phyloP scores from a whole-genome alignment of 1,284 basidiomycete genomes.

The Ceratobasidium theobromae region DNA sequence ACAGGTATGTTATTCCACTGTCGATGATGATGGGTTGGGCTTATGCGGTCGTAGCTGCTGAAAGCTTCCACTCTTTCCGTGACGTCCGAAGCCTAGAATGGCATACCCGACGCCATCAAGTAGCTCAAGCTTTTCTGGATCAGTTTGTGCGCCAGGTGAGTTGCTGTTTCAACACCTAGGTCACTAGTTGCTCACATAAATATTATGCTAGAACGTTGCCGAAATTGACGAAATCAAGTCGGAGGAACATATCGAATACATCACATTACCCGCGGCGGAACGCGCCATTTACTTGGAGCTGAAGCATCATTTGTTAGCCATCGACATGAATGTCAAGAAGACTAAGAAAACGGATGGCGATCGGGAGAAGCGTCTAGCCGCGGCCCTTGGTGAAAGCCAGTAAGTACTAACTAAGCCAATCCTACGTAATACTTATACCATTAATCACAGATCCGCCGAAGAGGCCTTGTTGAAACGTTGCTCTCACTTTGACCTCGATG shows the following conservation, averaged over 20 bases:
- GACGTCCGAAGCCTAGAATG: slow-evolving; percentile 90
- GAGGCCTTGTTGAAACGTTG: slow-evolving; percentile 91
- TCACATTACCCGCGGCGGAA: slow-evolving; percentile 87
- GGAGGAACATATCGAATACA: slow-evolving; percentile 63
- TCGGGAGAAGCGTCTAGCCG: slow-evolving; percentile 82
- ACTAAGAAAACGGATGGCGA: slow-evolving; percentile 88
- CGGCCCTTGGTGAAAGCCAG: slow-evolving; percentile 87
- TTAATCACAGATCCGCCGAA: slow-evolving; percentile 66
- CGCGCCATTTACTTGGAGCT: slow-evolving; percentile 93
- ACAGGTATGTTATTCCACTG: slow-evolving; percentile 58
- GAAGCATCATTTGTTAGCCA: slow-evolving; percentile 88
- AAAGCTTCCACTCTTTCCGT: slow-evolving; percentile 94
- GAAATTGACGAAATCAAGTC: slow-evolving; percentile 96
- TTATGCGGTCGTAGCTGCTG: slow-evolving; percentile 58
- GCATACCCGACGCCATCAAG: slow-evolving; percentile 82
- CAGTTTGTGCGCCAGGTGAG: slow-evolving; percentile 80
- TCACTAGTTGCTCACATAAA: slow-evolving; percentile 11
- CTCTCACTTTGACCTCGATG: slow-evolving; percentile 89
- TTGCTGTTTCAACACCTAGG: slow-evolving; percentile 6
- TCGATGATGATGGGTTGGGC: not conserved
- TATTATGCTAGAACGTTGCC: slow-evolving; percentile 73
- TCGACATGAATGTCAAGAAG: slow-evolving; percentile 85
- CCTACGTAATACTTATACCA: not conserved
- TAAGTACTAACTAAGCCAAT: slow-evolving; percentile 46
- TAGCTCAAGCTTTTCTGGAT: slow-evolving; percentile 84